Evolutionary conservation across 768 basidiomycete species (phyloP).

Genomic region (Suillus subalutaceus): DNA sequence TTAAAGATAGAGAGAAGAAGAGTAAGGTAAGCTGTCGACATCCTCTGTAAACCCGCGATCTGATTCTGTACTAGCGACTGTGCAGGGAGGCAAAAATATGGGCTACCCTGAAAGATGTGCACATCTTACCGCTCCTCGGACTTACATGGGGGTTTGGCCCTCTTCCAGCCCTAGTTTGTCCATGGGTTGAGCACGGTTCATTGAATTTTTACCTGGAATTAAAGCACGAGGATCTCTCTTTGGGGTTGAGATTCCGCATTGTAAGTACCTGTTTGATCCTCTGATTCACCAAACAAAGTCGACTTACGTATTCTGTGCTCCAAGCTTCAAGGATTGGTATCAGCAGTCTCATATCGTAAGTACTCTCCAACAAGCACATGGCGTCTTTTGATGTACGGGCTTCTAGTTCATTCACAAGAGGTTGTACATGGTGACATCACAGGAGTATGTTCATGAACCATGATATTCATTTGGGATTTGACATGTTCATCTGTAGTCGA

Average conservation of each 20-base stretch:
- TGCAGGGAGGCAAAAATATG: conserved; percentile 41
- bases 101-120: conserved; percentile 41
- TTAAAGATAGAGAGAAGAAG: conserved; percentile 6
- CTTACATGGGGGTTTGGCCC: conserved; percentile 41
- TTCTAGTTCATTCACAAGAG: conserved; percentile 8
- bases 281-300: neutral
- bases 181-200: conserved; percentile 44
- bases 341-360: conserved; percentile 44
- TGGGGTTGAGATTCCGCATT: conserved; percentile 38
- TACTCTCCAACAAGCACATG: neutral
- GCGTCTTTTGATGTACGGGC: neutral
- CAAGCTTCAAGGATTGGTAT: conserved; percentile 43
- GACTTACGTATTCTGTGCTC: neutral
- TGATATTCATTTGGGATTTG: neutral
- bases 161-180: conserved; percentile 42
- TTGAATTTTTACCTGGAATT: conserved; percentile 41
- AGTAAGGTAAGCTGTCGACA: neutral
- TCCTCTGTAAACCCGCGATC: neutral
- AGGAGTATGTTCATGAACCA: conserved; percentile 1
- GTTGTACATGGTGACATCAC: conserved; percentile 17
- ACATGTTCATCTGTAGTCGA: conserved; percentile 11
- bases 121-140: conserved; percentile 41
- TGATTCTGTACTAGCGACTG: conserved; percentile 19
- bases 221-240: conserved; percentile 38
- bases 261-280: conserved; percentile 26